Conservation (phyloP, 2,329 filamentous ascomycete species). For the Arthroderma sp. region DNA sequence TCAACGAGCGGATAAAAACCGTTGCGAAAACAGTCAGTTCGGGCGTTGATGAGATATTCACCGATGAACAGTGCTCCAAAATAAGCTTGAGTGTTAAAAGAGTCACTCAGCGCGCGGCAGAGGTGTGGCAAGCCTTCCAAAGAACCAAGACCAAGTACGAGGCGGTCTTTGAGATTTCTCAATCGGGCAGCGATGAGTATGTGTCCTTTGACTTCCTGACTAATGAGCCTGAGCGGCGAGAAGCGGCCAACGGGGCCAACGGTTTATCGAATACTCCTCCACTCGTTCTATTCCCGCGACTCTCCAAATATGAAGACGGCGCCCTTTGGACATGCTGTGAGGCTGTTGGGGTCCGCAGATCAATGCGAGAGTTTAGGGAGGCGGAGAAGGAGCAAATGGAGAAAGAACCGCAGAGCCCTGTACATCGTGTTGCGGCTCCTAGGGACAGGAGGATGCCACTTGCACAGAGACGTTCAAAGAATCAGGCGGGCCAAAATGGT, state of each 20-base stretch:
- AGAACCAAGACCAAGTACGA: neutral
- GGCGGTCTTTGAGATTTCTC: neutral
- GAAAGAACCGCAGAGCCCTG: too few relatives aligned
- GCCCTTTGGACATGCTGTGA: too few relatives aligned
- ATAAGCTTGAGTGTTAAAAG: neutral
- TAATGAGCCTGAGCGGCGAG: neutral
- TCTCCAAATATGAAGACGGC: neutral
- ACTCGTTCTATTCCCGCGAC: neutral
- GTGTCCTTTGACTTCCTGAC: neutral
- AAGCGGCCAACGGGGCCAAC: neutral
- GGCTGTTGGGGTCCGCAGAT: too few relatives aligned
- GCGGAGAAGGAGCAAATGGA: too few relatives aligned
- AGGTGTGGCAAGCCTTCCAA: neutral
- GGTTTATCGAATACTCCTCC: neutral
- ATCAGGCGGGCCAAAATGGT: too few relatives aligned
- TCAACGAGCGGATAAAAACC: neutral
- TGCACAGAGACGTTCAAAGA: too few relatives aligned
- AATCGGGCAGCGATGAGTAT: neutral
- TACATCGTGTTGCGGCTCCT: too few relatives aligned
- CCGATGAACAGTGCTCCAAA: neutral
- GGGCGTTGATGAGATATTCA: neutral
- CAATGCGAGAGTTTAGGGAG: too few relatives aligned
- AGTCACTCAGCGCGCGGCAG: neutral
- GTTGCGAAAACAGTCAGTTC: neutral
- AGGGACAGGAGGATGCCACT: too few relatives aligned